Evolutionary conservation across 768 basidiomycete species (phyloP).

Genomic region (Galerina sulciceps): DNA sequence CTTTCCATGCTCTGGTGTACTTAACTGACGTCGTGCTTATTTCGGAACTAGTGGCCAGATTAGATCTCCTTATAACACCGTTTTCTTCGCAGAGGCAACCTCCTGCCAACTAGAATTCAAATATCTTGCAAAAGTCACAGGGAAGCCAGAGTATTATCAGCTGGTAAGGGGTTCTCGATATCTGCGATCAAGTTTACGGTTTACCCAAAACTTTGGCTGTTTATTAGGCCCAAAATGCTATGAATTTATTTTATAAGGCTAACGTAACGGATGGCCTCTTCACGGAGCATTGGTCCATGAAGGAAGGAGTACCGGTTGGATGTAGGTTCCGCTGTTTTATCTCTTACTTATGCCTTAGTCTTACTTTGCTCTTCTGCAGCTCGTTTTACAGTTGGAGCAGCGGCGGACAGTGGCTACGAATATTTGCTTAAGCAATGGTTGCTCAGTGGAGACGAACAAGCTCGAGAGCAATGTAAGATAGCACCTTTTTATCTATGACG

Average conservation of each 20-base stretch:
- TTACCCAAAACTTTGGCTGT: background rate
- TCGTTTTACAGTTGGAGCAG: constrained; percentile 59
- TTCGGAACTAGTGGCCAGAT: constrained; percentile 30
- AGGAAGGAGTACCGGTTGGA: constrained; percentile 26
- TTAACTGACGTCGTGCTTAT: background rate
- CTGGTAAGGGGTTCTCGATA: constrained; percentile 22
- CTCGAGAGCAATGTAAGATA: constrained; percentile 51
- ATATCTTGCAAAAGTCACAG: constrained; percentile 71
- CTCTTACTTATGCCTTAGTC: background rate
- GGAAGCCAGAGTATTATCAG: constrained; percentile 54
- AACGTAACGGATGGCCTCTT: constrained; percentile 37
- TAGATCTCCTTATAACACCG: constrained; percentile 14
- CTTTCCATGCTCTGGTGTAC: no score
- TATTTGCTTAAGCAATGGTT: constrained; percentile 72
- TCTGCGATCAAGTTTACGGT: background rate
- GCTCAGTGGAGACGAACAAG: constrained; percentile 50
- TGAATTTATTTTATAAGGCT: constrained; percentile 38
- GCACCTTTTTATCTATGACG: background rate
- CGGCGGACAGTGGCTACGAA: constrained; percentile 68
- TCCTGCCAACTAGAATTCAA: constrained; percentile 77
- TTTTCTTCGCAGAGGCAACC: constrained; percentile 42
- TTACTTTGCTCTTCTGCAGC: constrained; percentile 22
- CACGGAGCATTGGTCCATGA: constrained; percentile 31
- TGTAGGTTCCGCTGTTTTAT: constrained; percentile 19
- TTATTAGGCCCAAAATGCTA: constrained; percentile 37